Base-by-base conservation (phyloP, 2,329 filamentous ascomycete species). In the Cercospora sesami region DNA sequence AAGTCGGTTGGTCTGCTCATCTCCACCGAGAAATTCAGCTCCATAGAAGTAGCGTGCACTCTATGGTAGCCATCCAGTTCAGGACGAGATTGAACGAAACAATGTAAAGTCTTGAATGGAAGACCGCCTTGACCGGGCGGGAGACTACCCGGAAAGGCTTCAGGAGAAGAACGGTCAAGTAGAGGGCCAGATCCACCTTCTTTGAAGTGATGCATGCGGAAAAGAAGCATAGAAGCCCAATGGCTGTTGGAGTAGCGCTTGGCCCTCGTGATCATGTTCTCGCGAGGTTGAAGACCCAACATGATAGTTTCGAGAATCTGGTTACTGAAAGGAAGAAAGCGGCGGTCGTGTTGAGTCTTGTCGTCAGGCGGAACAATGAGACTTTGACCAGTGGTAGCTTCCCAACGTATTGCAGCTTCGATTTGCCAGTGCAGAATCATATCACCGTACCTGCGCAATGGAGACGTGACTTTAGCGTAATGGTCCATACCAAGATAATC, bases 391-490 rank as follows among this genome's bases (percentile, higher is more conserved):
- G 81, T 80, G 31, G 78, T 73, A 10, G 83, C 81, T 77, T 89
- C 87, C 69, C 85, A 82, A 10, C 85, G 84, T 48, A 90, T 72
- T 1, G 86, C 86, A 6, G 87, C 85, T 79, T 89, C 87, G 58
- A 89, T 87, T 71, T 90, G 87, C 82, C 88, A 90, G 74, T 89
- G 87, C 10, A 83, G 79, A 57, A 90, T 81, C 75, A 90, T 82
- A 76, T 90, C 88, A 58, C 80, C 81, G 75, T 86, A 89, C 42
- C 87, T 83, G 61, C 88, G 84, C 23, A 90, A 80, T 1, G 88
- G 88, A 73, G 85, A 88, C 0, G 87, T 90, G 61, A 83, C 82
- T 77, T 86, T 88, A 67, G 83, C 77, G 73, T 89, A 89, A 28
- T 81, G 75, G 30, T 83, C 77, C 30, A 86, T 77, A 39, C 86